These are phyloP conservation scores for Plantago elongata DNA, from an alignment of 257 asterid genomes.

Conservation along the genomic window DNA sequence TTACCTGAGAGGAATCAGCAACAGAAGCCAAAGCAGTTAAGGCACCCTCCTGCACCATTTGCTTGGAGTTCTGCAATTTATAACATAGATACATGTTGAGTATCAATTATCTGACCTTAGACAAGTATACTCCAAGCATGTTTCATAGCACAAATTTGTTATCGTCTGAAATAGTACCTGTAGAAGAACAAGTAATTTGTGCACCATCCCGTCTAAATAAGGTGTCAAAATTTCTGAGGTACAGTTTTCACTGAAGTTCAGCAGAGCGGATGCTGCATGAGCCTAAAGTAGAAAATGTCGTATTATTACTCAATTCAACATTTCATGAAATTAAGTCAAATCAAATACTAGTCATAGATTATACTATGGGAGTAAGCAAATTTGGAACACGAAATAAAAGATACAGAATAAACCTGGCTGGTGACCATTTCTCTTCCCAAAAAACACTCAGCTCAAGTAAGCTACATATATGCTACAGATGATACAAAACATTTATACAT, in stretches of 20 bases:
- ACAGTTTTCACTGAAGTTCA: conserved; percentile 86
- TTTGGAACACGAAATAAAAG: too few species aligned
- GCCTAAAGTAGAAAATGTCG: conserved; percentile 40
- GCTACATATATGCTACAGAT: too few species aligned
- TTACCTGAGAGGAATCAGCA: conserved; percentile 91
- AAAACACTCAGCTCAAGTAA: too few species aligned
- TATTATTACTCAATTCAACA: too few species aligned
- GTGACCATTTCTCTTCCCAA: too few species aligned
- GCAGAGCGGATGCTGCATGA: conserved; percentile 94
- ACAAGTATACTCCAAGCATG: conserved; percentile 1
- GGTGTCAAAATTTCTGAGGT: conserved; percentile 80
- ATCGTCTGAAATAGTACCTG: conserved; percentile 43
- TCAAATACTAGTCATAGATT: too few species aligned
- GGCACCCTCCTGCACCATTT: conserved; percentile 98
- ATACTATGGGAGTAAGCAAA: too few species aligned
- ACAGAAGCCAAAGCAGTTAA: conserved; percentile 88
- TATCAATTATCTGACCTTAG: not conserved
- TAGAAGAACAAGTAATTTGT: conserved; percentile 69
- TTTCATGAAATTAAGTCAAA: too few species aligned
- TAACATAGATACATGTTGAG: conserved; percentile 12
- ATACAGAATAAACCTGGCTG: too few species aligned
- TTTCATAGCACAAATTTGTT: not conserved
- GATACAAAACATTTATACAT: too few species aligned
- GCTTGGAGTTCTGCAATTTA: conserved; percentile 71
- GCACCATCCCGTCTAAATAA: conserved; percentile 74